Base-by-base conservation (phyloP, 306 rosid genomes). In the Rosa chinensis region DNA sequence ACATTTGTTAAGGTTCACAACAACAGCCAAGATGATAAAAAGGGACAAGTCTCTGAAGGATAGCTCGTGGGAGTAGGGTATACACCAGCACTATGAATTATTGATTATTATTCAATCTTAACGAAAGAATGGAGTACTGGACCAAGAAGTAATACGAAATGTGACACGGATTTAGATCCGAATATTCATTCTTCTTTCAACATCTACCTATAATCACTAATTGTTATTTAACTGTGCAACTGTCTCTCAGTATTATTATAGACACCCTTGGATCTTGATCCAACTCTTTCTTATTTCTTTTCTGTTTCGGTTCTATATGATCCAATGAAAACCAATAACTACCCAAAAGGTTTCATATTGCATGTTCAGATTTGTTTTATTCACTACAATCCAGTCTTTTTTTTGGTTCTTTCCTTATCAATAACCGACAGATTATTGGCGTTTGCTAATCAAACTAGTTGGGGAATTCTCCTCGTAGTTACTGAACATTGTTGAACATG, bases 11-110 rank as follows among this genome's bases (percentile, higher is more conserved):
- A 28, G 35, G 71, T 17, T 75, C 8, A 43, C 9, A 59, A 44
- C 37, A 23, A 61, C 78, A 44, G 70, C 70, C 16, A 28, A 25
- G 50, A 61, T 59, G 70, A 63, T 47, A 18, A 40, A 39, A 7
- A 17, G 72, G 47, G 72, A 62, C 61, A 47, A 47, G 79, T 63
- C 59, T 74, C n/a, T 62, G 58, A 25, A 12, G 25, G 5, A 3
- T 53, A 74, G 78, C 69, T 74, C 69, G 53, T 74, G 78, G 70
- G 44, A 44, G 78, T 59, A 75, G 70, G 70, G 55, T 2, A 32
- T 2, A 40, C 49, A 20, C 13, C 8, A 25, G 35, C 71, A 66
- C 72, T 40, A 9, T 8, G 11, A 66, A 9, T 58, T 53, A 32
- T 63, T 10, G 40, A 9, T 58, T 53, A 32, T 63, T 10, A 58